phyloP scores from a whole-genome alignment of 2,329 filamentous ascomycete species.

The Coniella lustricola region DNA sequence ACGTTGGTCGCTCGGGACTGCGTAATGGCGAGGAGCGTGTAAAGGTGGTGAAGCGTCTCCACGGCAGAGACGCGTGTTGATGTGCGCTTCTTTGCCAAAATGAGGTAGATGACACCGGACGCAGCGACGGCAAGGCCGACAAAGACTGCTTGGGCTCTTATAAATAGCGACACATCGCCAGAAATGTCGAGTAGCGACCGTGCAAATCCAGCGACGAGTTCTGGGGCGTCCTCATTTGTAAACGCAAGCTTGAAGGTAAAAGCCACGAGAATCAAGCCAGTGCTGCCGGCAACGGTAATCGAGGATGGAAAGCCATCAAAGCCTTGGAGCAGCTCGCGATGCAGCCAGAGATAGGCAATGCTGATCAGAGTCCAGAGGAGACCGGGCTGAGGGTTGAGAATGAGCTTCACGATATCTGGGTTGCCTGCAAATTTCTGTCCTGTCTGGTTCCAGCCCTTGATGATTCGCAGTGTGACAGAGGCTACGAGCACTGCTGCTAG shows the following conservation, averaged over 20 bases:
- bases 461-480: slow-evolving; percentile 56
- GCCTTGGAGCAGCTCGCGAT: slow-evolving; percentile 35
- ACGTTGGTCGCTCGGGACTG: slow-evolving; percentile 82
- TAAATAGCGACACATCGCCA: slow-evolving; percentile 38
- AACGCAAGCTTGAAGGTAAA: slow-evolving; percentile 87
- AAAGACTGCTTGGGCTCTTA: slow-evolving; percentile 44
- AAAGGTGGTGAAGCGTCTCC: slow-evolving; percentile 58
- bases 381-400: slow-evolving; percentile 56
- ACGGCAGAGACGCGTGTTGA: slow-evolving; percentile 25
- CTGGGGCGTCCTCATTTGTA: slow-evolving; percentile 79
- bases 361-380: slow-evolving; percentile 70
- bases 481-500: slow-evolving; percentile 35
- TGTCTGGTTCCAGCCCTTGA: slow-evolving; percentile 88
- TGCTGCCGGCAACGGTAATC: slow-evolving; percentile 33
- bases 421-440: slow-evolving; percentile 94
- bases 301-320: slow-evolving; percentile 36
- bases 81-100: slow-evolving; percentile 23
- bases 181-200: slow-evolving; percentile 33
- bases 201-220: slow-evolving; percentile 54
- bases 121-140: slow-evolving; percentile 35
- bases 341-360: slow-evolving; percentile 59
- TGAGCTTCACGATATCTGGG: slow-evolving; percentile 72
- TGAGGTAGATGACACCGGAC: slow-evolving; percentile 32
- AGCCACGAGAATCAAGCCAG: slow-evolving; percentile 44
- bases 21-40: slow-evolving; percentile 74